Conservation (phyloP, 2,329 filamentous ascomycete genomes). For the Clonostachys chloroleuca region DNA sequence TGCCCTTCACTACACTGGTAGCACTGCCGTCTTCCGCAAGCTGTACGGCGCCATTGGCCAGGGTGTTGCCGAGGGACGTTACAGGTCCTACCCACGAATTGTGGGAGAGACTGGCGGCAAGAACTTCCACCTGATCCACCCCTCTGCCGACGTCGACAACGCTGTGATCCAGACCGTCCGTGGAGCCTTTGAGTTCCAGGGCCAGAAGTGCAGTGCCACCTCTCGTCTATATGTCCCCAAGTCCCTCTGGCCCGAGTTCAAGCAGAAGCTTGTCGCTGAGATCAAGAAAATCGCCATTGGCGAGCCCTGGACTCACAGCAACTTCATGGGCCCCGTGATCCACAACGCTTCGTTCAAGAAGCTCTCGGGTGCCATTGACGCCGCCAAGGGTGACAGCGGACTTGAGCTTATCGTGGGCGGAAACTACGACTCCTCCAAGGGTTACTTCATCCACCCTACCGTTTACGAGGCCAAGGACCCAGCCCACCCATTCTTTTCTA, state of each 20-base stretch:
- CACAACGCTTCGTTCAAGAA: slow-evolving; percentile 80
- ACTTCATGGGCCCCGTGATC: slow-evolving; percentile 87
- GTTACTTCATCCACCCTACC: slow-evolving; percentile 81
- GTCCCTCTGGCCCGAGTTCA: slow-evolving; percentile 71
- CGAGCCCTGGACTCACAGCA: slow-evolving; percentile 61
- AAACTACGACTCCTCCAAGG: slow-evolving; percentile 70
- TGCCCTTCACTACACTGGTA: slow-evolving; percentile 92
- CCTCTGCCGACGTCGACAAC: slow-evolving; percentile 71
- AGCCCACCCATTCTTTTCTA: slow-evolving; percentile 67
- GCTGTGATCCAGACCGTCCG: slow-evolving; percentile 79
- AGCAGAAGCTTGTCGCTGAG: slow-evolving; percentile 62
- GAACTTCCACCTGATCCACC: slow-evolving; percentile 86
- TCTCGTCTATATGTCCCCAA: slow-evolving; percentile 75
- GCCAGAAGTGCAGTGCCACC: slow-evolving; percentile 86
- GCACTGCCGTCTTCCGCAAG: slow-evolving; percentile 84
- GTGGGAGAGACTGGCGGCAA: slow-evolving; percentile 91
- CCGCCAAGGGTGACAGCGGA: slow-evolving; percentile 69
- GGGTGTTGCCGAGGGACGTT: slow-evolving; percentile 77
- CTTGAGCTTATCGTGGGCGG: slow-evolving; percentile 73
- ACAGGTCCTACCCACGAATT: slow-evolving; percentile 80
- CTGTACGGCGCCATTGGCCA: slow-evolving; percentile 83
- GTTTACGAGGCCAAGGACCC: slow-evolving; percentile 74
- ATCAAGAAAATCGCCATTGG: slow-evolving; percentile 68
- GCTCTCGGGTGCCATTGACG: slow-evolving; percentile 70
- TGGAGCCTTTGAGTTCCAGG: slow-evolving; percentile 86